Percentiles rank a stretch among this genome's conserved stretches.
Conservation (phyloP, 352 stramenopile species). For the Pythium scleroteichum region DNA sequence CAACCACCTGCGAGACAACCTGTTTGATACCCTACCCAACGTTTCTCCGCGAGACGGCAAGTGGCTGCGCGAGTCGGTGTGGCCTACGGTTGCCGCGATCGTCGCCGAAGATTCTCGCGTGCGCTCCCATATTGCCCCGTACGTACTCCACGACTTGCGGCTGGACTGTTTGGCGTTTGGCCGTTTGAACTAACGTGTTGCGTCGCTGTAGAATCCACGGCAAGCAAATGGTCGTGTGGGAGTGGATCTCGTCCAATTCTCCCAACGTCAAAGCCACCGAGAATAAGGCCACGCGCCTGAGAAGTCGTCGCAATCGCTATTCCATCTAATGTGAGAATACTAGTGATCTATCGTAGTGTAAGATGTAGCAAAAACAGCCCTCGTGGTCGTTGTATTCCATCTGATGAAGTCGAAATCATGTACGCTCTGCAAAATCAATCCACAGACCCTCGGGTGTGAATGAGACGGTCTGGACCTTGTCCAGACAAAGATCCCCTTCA, state of each 20-base stretch:
- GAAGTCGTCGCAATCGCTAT: conserved; percentile 26
- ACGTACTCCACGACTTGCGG: conserved; percentile 16
- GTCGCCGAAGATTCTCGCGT: conserved; percentile 62
- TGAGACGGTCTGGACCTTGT: too few relatives aligned
- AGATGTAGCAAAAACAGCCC: too few relatives aligned
- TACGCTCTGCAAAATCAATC: too few relatives aligned
- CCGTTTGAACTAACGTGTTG: too few relatives aligned
- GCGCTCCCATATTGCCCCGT: conserved; percentile 42
- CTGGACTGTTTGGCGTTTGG: conserved; percentile 10
- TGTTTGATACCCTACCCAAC: conserved; percentile 45
- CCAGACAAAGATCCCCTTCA: too few relatives aligned
- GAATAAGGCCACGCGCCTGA: conserved; percentile 10
- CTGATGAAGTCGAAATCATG: too few relatives aligned
- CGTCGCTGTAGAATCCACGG: conserved; percentile 31
- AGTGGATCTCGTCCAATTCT: conserved; percentile 59
- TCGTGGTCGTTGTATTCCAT: too few relatives aligned
- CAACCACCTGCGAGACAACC: conserved; percentile 58
- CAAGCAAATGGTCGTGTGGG: conserved; percentile 54
- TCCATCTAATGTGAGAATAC: conserved; percentile 26
- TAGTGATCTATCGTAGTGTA: background rate
- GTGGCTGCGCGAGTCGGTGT: conserved; percentile 56
- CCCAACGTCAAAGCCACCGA: conserved; percentile 27
- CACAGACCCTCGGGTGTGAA: too few relatives aligned
- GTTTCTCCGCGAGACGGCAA: conserved; percentile 43
- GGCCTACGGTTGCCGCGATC: conserved; percentile 55